Evolutionary conservation across 257 asterid genomes (phyloP).

Genomic region (Nicotiana obtusifolia): DNA sequence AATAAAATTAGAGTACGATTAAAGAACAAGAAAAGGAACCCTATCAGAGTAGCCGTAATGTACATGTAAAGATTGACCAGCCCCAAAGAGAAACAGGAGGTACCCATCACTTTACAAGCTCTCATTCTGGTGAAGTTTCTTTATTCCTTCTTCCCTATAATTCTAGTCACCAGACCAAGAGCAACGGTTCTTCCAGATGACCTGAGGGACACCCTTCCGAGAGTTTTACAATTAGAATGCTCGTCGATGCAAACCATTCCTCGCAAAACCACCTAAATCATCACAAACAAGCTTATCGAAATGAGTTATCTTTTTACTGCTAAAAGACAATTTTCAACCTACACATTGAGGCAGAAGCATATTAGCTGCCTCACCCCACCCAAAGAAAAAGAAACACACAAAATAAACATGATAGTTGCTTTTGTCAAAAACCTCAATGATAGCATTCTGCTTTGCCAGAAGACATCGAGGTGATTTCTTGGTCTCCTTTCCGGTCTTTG

Average conservation of each 20-base stretch:
- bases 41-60: not conserved
- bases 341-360: not conserved
- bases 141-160: constrained; percentile 26
- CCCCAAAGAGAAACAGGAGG: not conserved
- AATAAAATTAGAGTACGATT: not conserved
- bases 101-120: not conserved
- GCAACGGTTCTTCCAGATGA: constrained; percentile 82
- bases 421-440: constrained; percentile 57
- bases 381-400: not conserved
- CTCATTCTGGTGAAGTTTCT: not conserved
- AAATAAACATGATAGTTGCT: not conserved
- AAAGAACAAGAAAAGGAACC: constrained; percentile 1
- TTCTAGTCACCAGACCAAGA: constrained; percentile 67
- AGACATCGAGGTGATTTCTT: constrained; percentile 86
- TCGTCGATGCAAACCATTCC: constrained; percentile 75
- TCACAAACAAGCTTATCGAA: not conserved
- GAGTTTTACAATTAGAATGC: constrained; percentile 52
- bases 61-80: not conserved
- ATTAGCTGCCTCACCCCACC: not conserved
- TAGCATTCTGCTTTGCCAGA: constrained; percentile 77
- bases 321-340: not conserved
- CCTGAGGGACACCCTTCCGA: constrained; percentile 86
- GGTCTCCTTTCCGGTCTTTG: constrained; percentile 70
- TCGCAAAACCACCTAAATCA: constrained; percentile 55
- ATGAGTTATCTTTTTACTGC: not conserved